These are phyloP conservation scores for Ambrosiella beaveri DNA, from an alignment of 2,329 filamentous ascomycete genomes.

Conservation along the genomic window DNA sequence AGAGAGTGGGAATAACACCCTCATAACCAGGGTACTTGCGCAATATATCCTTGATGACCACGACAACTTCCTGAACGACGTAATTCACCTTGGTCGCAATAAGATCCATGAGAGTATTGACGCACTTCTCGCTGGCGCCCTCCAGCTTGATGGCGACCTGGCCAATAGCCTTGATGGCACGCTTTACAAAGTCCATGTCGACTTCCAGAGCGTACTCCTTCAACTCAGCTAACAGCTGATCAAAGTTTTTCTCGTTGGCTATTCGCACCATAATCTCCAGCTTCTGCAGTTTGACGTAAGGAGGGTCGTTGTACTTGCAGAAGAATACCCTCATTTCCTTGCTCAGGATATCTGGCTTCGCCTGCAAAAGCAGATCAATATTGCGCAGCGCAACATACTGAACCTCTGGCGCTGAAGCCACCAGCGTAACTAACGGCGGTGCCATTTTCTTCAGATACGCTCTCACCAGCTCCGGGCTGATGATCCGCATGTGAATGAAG, in stretches of 20 bases:
- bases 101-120: conserved; percentile 80
- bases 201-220: conserved; percentile 97
- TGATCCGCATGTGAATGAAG: conserved; percentile 82
- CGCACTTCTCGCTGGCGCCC: conserved; percentile 82
- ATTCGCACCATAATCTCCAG: conserved; percentile 99
- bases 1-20: conserved; percentile 90
- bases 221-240: conserved; percentile 81
- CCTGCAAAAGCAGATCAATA: conserved; percentile 88
- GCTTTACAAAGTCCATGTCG: conserved; percentile 95
- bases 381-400: conserved; percentile 95
- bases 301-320: conserved; percentile 98
- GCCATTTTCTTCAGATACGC: conserved; percentile 98
- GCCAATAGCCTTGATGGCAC: conserved; percentile 88
- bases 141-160: conserved; percentile 99
- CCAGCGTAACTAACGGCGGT: conserved; percentile 78
- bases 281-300: conserved; percentile 94
- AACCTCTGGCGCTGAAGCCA: conserved; percentile 89
- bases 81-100: conserved; percentile 98
- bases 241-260: conserved; percentile 90
- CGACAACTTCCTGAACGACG: conserved; percentile 91
- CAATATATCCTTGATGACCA: conserved; percentile 99
- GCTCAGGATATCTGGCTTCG: conserved; percentile 88
- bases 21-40: conserved; percentile 96
- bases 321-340: conserved; percentile 98
- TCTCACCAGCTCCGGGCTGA: conserved; percentile 60